phyloP scores from a whole-genome alignment of 164 flowering plant species.

The Cinnamomum micranthum region DNA sequence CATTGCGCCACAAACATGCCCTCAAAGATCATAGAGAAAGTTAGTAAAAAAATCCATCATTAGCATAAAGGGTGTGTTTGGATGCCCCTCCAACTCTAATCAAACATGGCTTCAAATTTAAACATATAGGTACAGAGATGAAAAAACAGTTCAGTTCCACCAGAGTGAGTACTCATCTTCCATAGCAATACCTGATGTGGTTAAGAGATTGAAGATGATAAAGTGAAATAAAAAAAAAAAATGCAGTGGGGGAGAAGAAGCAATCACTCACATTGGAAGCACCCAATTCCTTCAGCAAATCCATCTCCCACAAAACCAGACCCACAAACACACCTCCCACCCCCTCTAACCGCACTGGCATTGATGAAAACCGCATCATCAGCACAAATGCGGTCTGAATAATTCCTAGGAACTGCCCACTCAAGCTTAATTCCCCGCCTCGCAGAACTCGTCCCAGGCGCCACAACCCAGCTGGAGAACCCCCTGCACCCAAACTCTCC shows the following conservation, averaged over 20 bases:
- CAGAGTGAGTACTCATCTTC: too few relatives aligned
- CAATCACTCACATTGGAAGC: conserved; percentile 57
- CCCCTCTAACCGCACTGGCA: conserved; percentile 46
- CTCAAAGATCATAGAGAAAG: too few relatives aligned
- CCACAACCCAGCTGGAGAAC: conserved; percentile 58
- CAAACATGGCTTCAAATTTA: too few relatives aligned
- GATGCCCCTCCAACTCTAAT: too few relatives aligned
- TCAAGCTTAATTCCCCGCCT: conserved; percentile 69
- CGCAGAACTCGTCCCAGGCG: conserved; percentile 27
- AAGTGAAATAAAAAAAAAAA: background rate
- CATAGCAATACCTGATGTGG: too few relatives aligned
- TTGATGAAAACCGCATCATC: conserved; percentile 40
- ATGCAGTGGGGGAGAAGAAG: background rate
- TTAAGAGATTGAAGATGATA: too few relatives aligned
- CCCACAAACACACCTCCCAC: conserved; percentile 59
- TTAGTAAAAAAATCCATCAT: too few relatives aligned
- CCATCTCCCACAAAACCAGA: conserved; percentile 75
- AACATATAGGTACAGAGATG: too few relatives aligned
- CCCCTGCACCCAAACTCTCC: conserved; percentile 66
- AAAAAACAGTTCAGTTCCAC: too few relatives aligned
- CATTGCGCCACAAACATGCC: too few relatives aligned
- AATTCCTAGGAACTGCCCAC: conserved; percentile 64
- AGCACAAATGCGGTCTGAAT: conserved; percentile 38
- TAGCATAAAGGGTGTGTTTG: too few relatives aligned
- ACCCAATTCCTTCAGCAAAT: conserved; percentile 52